Base-by-base conservation (phyloP, 306 rosid genomes). In the Cyclanthera cordifolia region DNA sequence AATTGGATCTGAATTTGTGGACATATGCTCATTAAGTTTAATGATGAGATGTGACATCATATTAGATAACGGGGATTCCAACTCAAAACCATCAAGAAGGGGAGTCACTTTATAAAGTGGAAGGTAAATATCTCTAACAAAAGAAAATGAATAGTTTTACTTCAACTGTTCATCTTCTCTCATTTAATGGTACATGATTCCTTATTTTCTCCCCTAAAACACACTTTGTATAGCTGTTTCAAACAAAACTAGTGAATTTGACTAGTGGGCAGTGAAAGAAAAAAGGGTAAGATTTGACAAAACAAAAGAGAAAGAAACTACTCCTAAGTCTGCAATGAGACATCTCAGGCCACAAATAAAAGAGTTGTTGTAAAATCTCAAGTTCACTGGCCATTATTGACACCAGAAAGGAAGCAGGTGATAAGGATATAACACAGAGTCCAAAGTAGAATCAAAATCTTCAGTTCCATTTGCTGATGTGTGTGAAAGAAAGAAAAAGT, bases 391-490 rank as follows among this genome's bases (percentile, higher is more conserved):
- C 50, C 4, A 63, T 21, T 45, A 45, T 64, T 21, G 30, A 64
- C 53, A 43, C 37, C 4, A 64, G 53, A 64, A 64, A 64, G 53
- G 70, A 53, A 64, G 53, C 70, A 64, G 5, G 17, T 65, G 57
- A 69, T 45, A 69, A 69, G 48, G 72, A 50, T 49, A 50, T 30
- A 50, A 50, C 58, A 69, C 24, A 67, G 47, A n/a, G 72, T 50
- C 57, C 48, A 48, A 50, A 50, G 19, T 69, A 8, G 54, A 56
- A 21, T 45, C 71, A 23, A 59, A 59, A 21, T 53, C 14, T 56
- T n/a, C 48, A 70, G 77, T 49, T 71, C 79, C 51, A 45, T 59
- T 34, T 57, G 55, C 58, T 49, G 45, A 32, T 72, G 55, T 55
- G 74, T 25, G 47, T 17, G 24, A 24, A 24, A 43, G 72, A 53